phyloP scores from a whole-genome alignment of 2,329 filamentous ascomycete genomes.

The Albophoma yamanashiensis region DNA sequence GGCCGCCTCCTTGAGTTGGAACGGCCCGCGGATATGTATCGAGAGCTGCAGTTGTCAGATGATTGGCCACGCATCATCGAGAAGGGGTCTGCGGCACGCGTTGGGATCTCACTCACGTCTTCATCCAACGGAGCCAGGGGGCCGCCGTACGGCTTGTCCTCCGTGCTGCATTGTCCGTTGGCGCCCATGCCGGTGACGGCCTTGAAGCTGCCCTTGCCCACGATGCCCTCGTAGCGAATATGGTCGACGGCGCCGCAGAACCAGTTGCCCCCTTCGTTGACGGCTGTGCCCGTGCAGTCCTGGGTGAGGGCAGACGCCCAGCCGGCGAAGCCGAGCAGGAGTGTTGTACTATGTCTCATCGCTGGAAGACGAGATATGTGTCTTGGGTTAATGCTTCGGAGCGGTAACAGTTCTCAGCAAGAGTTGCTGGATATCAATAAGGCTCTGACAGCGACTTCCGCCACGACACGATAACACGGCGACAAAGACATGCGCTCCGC shows the following conservation, averaged over 20 bases:
- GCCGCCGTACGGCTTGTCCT: conserved; percentile 43
- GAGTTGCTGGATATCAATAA: not conserved
- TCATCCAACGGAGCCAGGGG: conserved; percentile 57
- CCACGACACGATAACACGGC: not conserved
- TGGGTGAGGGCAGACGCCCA: conserved; percentile 19
- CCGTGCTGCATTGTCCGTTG: conserved; percentile 41
- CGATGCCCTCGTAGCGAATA: conserved; percentile 57
- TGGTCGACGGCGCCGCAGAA: conserved; percentile 55
- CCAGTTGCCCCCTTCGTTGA: conserved; percentile 43
- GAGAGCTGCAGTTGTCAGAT: conserved; percentile 42
- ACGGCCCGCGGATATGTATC: conserved; percentile 60
- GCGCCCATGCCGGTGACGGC: conserved; percentile 50
- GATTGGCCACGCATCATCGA: not conserved
- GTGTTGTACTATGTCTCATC: conserved; percentile 20
- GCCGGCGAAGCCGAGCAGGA: conserved; percentile 16
- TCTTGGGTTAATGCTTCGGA: not conserved
- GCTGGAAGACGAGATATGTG: not conserved
- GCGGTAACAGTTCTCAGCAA: not conserved
- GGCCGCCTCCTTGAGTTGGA: conserved; percentile 56
- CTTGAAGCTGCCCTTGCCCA: conserved; percentile 50
- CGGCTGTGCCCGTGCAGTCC: conserved; percentile 22
- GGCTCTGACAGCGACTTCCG: not conserved
- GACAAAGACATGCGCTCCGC: not conserved
- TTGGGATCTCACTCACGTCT: conserved; percentile 46
- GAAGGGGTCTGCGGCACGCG: too few species aligned